A percentile compares a stretch with the other conserved stretches of the same genome.
phyloP scores from a whole-genome alignment of 768 basidiomycete species.

The Lactarius hengduanensis region DNA sequence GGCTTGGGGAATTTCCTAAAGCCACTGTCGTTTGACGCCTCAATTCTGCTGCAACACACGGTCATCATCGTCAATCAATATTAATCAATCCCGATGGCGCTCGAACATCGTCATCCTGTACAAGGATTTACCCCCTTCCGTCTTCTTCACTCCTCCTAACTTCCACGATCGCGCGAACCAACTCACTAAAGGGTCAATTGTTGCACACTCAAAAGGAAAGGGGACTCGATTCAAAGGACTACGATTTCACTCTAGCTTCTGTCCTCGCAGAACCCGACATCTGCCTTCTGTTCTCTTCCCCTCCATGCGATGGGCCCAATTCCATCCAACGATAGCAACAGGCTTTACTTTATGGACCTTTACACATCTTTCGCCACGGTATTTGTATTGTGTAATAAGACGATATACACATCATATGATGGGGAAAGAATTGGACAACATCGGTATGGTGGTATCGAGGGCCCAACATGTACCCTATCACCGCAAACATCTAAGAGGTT shows the following conservation, averaged over 20 bases:
- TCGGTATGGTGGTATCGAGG: no score
- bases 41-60: background rate
- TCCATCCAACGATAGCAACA: background rate
- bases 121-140: background rate
- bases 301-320: conserved; percentile 3
- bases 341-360: background rate
- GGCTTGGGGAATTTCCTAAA: background rate
- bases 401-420: no score
- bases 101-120: background rate
- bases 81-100: background rate
- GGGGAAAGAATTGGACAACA: no score
- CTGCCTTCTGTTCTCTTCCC: background rate
- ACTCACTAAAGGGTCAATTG: background rate
- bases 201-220: background rate
- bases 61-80: background rate
- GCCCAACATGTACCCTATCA: no score
- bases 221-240: background rate
- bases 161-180: background rate
- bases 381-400: no score
- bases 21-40: background rate
- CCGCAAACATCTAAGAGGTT: no score
- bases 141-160: background rate
- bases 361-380: no score
- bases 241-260: background rate
- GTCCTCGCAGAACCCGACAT: background rate